A percentile compares a stretch with the other conserved stretches of the same genome.
phyloP scores from a whole-genome alignment of 305 asterid genomes.

The Ajuga reptans region DNA sequence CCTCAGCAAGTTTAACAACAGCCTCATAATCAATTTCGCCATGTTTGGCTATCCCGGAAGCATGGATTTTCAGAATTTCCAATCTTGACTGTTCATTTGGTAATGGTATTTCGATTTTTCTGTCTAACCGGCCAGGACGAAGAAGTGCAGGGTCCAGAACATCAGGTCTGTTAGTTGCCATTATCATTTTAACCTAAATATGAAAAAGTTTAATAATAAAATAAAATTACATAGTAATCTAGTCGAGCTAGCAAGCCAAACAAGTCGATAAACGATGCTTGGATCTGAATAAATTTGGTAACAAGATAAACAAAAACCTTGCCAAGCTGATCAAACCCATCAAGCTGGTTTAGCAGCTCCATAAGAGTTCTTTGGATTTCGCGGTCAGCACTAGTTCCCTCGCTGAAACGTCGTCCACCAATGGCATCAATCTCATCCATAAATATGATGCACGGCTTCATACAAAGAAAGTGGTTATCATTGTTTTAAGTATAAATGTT shows the following conservation, averaged over 20 bases:
- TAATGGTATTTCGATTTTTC: slow-evolving; percentile 81
- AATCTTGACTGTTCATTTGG: slow-evolving; percentile 84
- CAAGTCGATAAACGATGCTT: not conserved
- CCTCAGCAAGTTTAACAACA: slow-evolving; percentile 85
- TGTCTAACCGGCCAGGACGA: slow-evolving; percentile 87
- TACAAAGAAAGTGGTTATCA: slow-evolving; percentile 11
- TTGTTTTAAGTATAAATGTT: not conserved
- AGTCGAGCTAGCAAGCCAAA: not conserved
- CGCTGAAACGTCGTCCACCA: slow-evolving; percentile 87
- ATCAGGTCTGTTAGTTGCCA: slow-evolving; percentile 93
- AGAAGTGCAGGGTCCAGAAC: slow-evolving; percentile 93
- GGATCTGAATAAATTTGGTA: not conserved
- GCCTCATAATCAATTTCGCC: slow-evolving; percentile 91
- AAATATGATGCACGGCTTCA: slow-evolving; percentile 78
- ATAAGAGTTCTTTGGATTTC: slow-evolving; percentile 85
- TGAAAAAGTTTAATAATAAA: not conserved
- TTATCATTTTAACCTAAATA: slow-evolving; percentile 76
- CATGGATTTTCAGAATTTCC: slow-evolving; percentile 87
- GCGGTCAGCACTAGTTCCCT: slow-evolving; percentile 93
- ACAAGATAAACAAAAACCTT: slow-evolving; percentile 39
- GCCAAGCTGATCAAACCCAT: slow-evolving; percentile 90
- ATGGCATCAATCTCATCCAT: slow-evolving; percentile 86
- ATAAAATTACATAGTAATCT: slow-evolving; percentile 8
- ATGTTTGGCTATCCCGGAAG: slow-evolving; percentile 80
- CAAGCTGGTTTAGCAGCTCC: slow-evolving; percentile 87